Percentiles rank a stretch among this genome's conserved stretches.
Conservation (phyloP, 2,329 filamentous ascomycete species). For the Diaporthe longicolla region DNA sequence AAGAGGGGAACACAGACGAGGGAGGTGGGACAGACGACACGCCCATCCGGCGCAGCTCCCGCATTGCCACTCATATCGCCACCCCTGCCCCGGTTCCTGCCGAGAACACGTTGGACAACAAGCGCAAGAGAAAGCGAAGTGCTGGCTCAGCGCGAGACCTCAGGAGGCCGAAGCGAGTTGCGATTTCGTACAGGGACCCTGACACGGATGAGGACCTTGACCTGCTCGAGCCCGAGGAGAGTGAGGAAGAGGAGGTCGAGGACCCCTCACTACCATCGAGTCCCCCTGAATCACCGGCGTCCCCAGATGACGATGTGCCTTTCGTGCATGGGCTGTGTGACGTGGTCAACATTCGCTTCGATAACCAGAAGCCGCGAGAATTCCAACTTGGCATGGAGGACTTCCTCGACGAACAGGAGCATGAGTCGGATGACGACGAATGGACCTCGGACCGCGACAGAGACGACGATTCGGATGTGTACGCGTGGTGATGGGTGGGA, state of each 20-base stretch:
- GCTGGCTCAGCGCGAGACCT: constrained; percentile 35
- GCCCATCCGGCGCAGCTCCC: constrained; percentile 49
- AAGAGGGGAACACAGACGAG: constrained; percentile 7
- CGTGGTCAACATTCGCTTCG: constrained; percentile 78
- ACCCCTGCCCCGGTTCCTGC: constrained; percentile 25
- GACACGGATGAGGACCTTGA: constrained; percentile 42
- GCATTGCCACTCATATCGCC: constrained; percentile 47
- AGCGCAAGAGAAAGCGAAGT: constrained; percentile 38
- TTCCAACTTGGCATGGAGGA: constrained; percentile 78
- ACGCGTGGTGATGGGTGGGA: constrained; percentile 34
- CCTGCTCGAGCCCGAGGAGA: constrained; percentile 39
- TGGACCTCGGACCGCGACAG: constrained; percentile 64
- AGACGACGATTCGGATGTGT: constrained; percentile 69
- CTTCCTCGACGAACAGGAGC: constrained; percentile 72
- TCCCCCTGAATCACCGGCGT: constrained; percentile 28
- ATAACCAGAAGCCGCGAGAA: constrained; percentile 81
- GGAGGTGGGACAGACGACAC: neutral
- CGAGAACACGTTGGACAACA: constrained; percentile 22
- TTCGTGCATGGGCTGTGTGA: constrained; percentile 79
- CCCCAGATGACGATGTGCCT: constrained; percentile 36
- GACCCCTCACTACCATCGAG: constrained; percentile 31
- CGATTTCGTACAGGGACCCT: constrained; percentile 41
- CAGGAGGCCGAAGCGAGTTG: constrained; percentile 34
- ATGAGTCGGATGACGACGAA: constrained; percentile 69
- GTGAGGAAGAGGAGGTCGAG: constrained; percentile 40